Base-by-base conservation (phyloP, 2,329 filamentous ascomycete species). In the Colletotrichum lindemuthianum region DNA sequence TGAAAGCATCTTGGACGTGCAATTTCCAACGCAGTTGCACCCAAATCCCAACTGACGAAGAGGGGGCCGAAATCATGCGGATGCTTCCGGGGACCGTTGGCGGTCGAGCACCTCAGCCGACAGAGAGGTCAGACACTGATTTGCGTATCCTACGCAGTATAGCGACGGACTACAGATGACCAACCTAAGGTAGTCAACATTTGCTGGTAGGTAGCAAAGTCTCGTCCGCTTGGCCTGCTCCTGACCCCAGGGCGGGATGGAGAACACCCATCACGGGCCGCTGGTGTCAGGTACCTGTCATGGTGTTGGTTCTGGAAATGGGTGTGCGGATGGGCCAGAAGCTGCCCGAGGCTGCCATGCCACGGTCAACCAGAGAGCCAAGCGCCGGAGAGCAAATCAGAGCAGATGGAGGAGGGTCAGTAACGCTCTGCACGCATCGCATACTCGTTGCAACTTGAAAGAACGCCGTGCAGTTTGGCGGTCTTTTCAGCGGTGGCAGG, bases 1-100 rank as follows among this genome's bases (percentile, higher is more conserved):
- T 65, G 57, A 65, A 65, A 61, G 57, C 56, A 65, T 65, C 51
- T 65, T 65, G 45, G 51, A 60, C 36, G 32, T 56, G 58, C 10
- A 61, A 65, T 61, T 51, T 60, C 45, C 24, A 56, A 60, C 44
- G 61, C 51, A 37, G 4, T 24, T 24, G 24, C 24, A 24, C 24
- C 24, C 24, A 41, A 48, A 51, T 56, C 24, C 24, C 24, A 24
- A 61, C 51, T 33, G 16, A 10, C 44, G 44, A 55, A 24, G 24
- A 24, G 24, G 56, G 56, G 60, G 49, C 32, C 39, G 16, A 49
- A 12, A 57, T 61, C 39, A 56, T 65, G 61, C 58, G 33, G 36
- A 65, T 36, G 36, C 44, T 24, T 45, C 45, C 37, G 32, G 61
- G 61, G 44, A 36, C 44, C 60, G 44, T 64, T 60, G 48, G 60